Conservation (phyloP, 495 filamentous ascomycete species). For the Daldinia grandis region DNA sequence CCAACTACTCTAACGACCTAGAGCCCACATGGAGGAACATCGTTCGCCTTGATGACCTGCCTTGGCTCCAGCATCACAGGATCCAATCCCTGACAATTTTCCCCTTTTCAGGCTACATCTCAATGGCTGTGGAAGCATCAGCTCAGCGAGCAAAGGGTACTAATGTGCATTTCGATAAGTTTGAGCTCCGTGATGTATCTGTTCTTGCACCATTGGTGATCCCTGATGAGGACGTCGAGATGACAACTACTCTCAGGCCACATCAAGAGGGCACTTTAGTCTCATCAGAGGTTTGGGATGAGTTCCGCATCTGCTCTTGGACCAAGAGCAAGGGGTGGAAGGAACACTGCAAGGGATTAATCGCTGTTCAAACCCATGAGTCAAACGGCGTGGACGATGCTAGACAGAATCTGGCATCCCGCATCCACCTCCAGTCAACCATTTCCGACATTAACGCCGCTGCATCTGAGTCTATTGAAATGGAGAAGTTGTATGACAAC, state of each 20-base stretch:
- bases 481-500: constrained; percentile 49
- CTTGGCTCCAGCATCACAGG: constrained; percentile 64
- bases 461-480: constrained; percentile 37
- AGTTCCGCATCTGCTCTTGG: constrained; percentile 59
- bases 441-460: constrained; percentile 38
- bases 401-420: constrained; percentile 41
- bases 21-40: constrained; percentile 64
- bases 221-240: constrained; percentile 56
- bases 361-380: constrained; percentile 47
- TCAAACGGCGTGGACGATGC: constrained; percentile 50
- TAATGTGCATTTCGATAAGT: constrained; percentile 48
- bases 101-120: constrained; percentile 67
- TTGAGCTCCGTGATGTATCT: constrained; percentile 55
- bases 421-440: constrained; percentile 41
- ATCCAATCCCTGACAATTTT: constrained; percentile 62
- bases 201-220: constrained; percentile 58
- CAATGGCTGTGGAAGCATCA: constrained; percentile 65
- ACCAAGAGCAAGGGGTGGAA: constrained; percentile 55
- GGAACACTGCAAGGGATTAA: constrained; percentile 57
- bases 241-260: constrained; percentile 54
- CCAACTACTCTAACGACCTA: constrained; percentile 56
- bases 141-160: constrained; percentile 48
- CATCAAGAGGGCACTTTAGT: constrained; percentile 49
- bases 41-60: constrained; percentile 57
- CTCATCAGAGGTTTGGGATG: constrained; percentile 53